Evolutionary conservation across 306 rosid genomes (phyloP).

Genomic region (Sphenostylis stenocarpa): DNA sequence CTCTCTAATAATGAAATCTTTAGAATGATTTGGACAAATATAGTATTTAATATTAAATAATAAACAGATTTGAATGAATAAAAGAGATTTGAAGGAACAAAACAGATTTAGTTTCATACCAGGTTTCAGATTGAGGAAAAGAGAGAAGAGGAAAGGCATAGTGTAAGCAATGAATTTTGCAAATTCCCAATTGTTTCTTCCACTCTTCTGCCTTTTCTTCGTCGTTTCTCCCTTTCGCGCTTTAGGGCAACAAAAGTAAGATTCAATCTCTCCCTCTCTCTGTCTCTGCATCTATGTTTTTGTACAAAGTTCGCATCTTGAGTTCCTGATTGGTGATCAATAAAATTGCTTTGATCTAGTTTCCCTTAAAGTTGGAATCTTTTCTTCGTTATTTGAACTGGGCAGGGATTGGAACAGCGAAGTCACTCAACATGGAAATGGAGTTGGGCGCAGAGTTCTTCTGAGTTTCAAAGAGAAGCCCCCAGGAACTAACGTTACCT

Average conservation of each 20-base stretch:
- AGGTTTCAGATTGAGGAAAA: background rate
- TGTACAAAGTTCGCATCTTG: background rate
- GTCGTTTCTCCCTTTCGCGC: conserved; percentile 38
- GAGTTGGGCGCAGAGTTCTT: conserved; percentile 61
- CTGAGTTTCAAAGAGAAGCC: conserved; percentile 71
- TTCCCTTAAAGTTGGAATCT: conserved; percentile 23
- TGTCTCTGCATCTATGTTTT: background rate
- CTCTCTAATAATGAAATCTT: too few species aligned
- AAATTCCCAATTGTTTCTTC: conserved; percentile 34
- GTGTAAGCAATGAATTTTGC: conserved; percentile 41
- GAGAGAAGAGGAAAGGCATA: conserved; percentile 3
- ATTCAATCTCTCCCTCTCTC: conserved; percentile 16
- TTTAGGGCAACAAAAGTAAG: conserved; percentile 54
- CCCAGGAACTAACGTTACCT: conserved; percentile 66
- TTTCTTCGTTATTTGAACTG: conserved; percentile 31
- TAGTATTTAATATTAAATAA: background rate
- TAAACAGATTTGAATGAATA: background rate
- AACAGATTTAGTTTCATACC: background rate
- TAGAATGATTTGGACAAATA: background rate
- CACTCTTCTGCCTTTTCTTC: conserved; percentile 42
- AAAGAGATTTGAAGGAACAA: background rate
- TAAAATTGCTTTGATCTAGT: conserved; percentile 22
- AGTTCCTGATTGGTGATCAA: conserved; percentile 14
- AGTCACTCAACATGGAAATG: conserved; percentile 34
- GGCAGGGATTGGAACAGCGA: conserved; percentile 41